These are phyloP conservation scores for Irpex lacteus DNA, from an alignment of 1,284 basidiomycete species.

Conservation along the genomic window DNA sequence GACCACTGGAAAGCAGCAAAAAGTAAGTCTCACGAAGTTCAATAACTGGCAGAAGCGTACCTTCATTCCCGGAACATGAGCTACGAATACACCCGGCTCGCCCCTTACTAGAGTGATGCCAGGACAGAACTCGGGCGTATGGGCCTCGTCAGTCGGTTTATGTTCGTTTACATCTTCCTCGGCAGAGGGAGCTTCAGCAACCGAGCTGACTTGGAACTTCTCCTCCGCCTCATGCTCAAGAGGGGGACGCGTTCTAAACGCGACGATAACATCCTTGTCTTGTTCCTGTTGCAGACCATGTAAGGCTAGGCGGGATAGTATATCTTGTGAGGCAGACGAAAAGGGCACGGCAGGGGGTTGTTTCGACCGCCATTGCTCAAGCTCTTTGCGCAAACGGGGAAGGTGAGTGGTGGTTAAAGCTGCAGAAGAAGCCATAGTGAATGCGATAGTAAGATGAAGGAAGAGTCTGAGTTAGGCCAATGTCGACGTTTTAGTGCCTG, in stretches of 20 bases:
- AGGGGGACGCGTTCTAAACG: slow-evolving; percentile 33
- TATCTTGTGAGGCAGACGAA: slow-evolving; percentile 8
- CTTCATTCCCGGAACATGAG: slow-evolving; percentile 34
- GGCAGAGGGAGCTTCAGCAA: not conserved
- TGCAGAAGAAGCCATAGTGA: slow-evolving; percentile 27
- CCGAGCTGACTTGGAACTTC: slow-evolving; percentile 16
- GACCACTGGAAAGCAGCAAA: slow-evolving; percentile 25
- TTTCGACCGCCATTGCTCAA: slow-evolving; percentile 25
- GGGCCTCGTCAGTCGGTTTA: not conserved
- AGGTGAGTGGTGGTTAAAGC: slow-evolving; percentile 29
- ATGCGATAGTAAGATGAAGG: not conserved
- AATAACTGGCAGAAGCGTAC: slow-evolving; percentile 12
- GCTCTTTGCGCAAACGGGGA: slow-evolving; percentile 20
- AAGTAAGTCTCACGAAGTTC: too few species aligned
- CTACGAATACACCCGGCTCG: slow-evolving; percentile 30
- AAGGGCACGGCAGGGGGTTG: slow-evolving; percentile 8
- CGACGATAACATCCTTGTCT: slow-evolving; percentile 32
- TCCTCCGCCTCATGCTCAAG: slow-evolving; percentile 27
- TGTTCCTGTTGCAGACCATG: not conserved
- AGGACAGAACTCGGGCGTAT: slow-evolving; percentile 22
- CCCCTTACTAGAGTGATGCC: slow-evolving; percentile 24
- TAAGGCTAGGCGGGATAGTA: not conserved
- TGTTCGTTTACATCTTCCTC: not conserved
- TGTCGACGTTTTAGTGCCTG: not conserved
- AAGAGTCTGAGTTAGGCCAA: not conserved